Evolutionary conservation across 331 rosid species (phyloP), one percentile per base, ranked within the genome.

Genomic region (Rosa hybrid): DNA sequence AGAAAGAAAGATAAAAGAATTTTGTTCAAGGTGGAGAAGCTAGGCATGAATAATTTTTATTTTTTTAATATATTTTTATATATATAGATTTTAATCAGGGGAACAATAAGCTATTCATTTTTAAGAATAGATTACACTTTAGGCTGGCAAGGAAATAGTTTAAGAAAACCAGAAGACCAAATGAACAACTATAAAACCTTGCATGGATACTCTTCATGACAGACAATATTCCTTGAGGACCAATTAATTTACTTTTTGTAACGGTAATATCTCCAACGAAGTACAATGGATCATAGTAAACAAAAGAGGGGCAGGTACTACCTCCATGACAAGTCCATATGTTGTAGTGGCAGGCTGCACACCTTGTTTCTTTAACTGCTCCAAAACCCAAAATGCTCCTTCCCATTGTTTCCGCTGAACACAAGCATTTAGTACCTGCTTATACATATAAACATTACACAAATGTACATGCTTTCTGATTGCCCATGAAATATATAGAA

Each of bases 341-440:
- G 98, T 92, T 23, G 96, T 75, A 67, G 90, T 59, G 13, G 89
- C 82, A 83, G 96, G 97, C 59, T 81, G 86, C 67, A 84, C 65
- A 69, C 86, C 77, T 77, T 82, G 87, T 76, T 84, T 77, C 92
- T 92, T 89, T 79, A 95, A 87, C 84, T 93, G 96, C 87, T 95
- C 93, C 82, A 95, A 81, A 81, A 95, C 98, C 96, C 97, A 95
- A 85, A 95, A 92, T 82, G 96, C 98, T 21, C 99, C 99, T 87
- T 95, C 98, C 96, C 97, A 95, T 77, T 93, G 91, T 85, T 90
- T 89, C 83, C 85, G 85, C 80, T 86, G 92, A 84, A 86, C 85
- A 80, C 98, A 92, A 65, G 97, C 94, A 88, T 95, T 95, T 82
- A 95, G 84, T 78, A 95, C 96, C 98, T 91, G 93, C 80, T 83